Evolutionary conservation across 2,329 filamentous ascomycete species (phyloP), one percentile per base, ranked within the genome.

Genomic region (Neofusicoccum parvum): DNA sequence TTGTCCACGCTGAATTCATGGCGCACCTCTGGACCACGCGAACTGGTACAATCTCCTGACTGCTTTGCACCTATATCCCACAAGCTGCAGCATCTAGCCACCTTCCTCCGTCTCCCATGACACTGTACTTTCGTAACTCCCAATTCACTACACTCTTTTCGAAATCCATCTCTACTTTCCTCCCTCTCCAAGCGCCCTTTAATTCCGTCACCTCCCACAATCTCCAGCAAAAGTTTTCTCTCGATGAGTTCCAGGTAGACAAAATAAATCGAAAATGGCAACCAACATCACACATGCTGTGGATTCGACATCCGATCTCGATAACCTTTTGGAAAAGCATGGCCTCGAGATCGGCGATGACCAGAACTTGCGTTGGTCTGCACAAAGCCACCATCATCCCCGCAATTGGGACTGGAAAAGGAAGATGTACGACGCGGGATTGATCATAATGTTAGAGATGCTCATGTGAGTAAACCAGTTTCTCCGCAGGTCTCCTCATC

Each of bases 341-440:
- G 59, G 59, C 32, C 59, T 63, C 14, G 36, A 51, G 36, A 15
- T 63, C 14, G 48, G 48, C 37, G 15, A 20, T 12, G 59, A 63
- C 20, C 23, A 32, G 27, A 32, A 63, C 59, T n/a, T 63, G 9
- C 36, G 59, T 20, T 63, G 59, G 59, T 27, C 39, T 14, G 14
- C n/a, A 20, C n/a, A 63, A 14, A 63, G 46, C 48, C 48, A 34
- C n/a, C 34, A 62, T 23, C 59, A 63, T 23, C 59, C 48, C 14
- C 59, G 59, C 17, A 63, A 63, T 27, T 63, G 59, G 59, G 9
- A 45, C 49, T 45, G 46, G 59, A 53, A 43, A 23, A 50, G 59
- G 27, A 63, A 63, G 27, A 15, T 34, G 34, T 63, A 51, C 46
- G 59, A 63, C 15, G 39, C 32, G 14, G 59, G 46, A 17, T 51